Evolutionary conservation across 179 eudicot species (phyloP), one percentile per base, ranked within the genome.

Genomic region (Sideroxylon spinosum): DNA sequence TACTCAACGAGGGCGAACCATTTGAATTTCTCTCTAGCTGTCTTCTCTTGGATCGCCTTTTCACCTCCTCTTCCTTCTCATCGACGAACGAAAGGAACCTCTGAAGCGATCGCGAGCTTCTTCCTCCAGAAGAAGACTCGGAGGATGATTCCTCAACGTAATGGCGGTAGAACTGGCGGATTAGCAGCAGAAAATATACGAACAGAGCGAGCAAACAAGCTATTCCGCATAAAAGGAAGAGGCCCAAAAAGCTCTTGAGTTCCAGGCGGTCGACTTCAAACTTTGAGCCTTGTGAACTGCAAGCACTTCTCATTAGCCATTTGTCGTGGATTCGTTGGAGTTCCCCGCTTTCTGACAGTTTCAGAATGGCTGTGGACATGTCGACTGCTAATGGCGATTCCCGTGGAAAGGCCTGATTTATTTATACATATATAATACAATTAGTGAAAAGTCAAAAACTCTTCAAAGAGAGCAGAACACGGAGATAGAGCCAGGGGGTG

Each of bases 251-350:
- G 83, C 92, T 90, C 44, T 75, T 83, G n/a, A 93, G 92, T 76
- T 87, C 78, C 56, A 91, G 90, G 81, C 83, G 79, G 82, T 90
- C 86, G 76, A 85, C 92, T 64, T 53, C 76, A 12, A 90, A 84
- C 82, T 79, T 85, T 4, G 92, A 74, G 23, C 84, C 87, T 82
- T 88, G 94, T 73, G 85, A 89, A 71, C 88, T 90, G 84, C 98
- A 93, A 9, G 94, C 91, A 19, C 91, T 92, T 65, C 89, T 72
- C 71, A 29, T 86, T 9, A 93, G 87, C 98, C 98, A 93, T 80
- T 91, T 91, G 79, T 93, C 97, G 65, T 89, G 93, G 82, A 91
- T 91, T 81, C 97, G 84, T 23, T 93, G 97, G 52, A 93, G 83
- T 50, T 93, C 97, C 0, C 98, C 97, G 25, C 82, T 85, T 81